Percentiles rank a stretch among this genome's conserved stretches.
Conservation (phyloP, 129 eudicot species). For the Escallonia rubra region DNA sequence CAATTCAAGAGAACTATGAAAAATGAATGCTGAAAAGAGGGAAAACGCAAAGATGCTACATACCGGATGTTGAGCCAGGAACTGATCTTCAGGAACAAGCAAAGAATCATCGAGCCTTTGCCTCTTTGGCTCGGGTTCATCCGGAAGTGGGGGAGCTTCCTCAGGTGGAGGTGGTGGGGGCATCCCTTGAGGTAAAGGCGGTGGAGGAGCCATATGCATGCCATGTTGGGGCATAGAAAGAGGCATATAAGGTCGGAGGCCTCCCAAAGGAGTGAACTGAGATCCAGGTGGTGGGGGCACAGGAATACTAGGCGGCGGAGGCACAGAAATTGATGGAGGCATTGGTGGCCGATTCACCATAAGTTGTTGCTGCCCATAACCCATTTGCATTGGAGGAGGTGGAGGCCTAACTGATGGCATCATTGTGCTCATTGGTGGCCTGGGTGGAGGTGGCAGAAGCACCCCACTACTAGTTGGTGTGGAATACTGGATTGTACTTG, state of each 20-base stretch:
- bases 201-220: slow-evolving; percentile 60
- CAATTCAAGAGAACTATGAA: not conserved
- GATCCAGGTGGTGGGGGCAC: slow-evolving; percentile 89
- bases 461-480: slow-evolving; percentile 33
- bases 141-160: slow-evolving; percentile 91
- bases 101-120: slow-evolving; percentile 77
- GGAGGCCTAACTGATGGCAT: slow-evolving; percentile 59
- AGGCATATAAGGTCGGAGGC: slow-evolving; percentile 47
- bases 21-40: not conserved
- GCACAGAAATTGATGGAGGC: slow-evolving; percentile 42
- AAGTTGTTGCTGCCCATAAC: slow-evolving; percentile 63
- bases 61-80: slow-evolving; percentile 86
- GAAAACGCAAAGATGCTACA: slow-evolving; percentile 1
- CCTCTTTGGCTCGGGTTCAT: slow-evolving; percentile 90
- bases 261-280: slow-evolving; percentile 60
- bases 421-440: slow-evolving; percentile 47
- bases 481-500: slow-evolving; percentile 47
- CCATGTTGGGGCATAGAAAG: slow-evolving; percentile 65
- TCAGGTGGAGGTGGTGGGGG: slow-evolving; percentile 83
- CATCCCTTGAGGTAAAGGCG: slow-evolving; percentile 82
- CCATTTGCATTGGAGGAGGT: slow-evolving; percentile 62
- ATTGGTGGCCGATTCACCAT: slow-evolving; percentile 70
- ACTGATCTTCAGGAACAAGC: slow-evolving; percentile 88
- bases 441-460: slow-evolving; percentile 54
- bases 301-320: slow-evolving; percentile 43